A percentile compares a stretch with the other conserved stretches of the same genome.
phyloP scores from a whole-genome alignment of 116 monocot species.

The Cymodocea nodosa region DNA sequence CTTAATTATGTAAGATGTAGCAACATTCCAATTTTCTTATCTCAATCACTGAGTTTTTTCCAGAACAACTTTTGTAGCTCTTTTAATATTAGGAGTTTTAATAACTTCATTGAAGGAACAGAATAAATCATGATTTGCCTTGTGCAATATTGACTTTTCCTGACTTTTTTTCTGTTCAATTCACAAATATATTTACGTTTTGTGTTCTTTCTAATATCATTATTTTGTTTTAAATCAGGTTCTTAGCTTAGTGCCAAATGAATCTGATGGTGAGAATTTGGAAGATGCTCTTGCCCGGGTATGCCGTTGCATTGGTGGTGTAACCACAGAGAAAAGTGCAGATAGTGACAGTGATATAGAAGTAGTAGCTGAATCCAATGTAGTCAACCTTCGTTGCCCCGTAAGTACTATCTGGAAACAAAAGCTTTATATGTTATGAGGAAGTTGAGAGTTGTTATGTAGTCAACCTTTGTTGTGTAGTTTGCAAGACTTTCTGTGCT shows the following conservation, averaged over 20 bases:
- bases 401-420: conserved; percentile 29
- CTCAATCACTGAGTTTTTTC: no score
- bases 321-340: conserved; percentile 50
- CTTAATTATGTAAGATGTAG: no score
- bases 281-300: conserved; percentile 87
- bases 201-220: not conserved
- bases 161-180: no score
- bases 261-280: conserved; percentile 70
- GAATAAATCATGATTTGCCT: no score
- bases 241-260: conserved; percentile 69
- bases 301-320: conserved; percentile 83
- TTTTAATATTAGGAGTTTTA: no score
- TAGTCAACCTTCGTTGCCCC: conserved; percentile 94
- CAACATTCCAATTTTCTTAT: no score
- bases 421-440: not conserved
- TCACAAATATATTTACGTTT: not conserved
- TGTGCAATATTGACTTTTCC: no score
- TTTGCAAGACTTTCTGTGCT: no score
- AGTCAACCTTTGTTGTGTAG: no score
- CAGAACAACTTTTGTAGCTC: no score
- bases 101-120: no score
- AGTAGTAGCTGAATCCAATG: conserved; percentile 82
- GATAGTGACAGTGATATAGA: conserved; percentile 95
- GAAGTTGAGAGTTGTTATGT: no score
- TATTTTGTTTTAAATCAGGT: conserved; percentile 29